phyloP scores from a whole-genome alignment of 495 filamentous ascomycete genomes.

The Sordaria brevicollis region DNA sequence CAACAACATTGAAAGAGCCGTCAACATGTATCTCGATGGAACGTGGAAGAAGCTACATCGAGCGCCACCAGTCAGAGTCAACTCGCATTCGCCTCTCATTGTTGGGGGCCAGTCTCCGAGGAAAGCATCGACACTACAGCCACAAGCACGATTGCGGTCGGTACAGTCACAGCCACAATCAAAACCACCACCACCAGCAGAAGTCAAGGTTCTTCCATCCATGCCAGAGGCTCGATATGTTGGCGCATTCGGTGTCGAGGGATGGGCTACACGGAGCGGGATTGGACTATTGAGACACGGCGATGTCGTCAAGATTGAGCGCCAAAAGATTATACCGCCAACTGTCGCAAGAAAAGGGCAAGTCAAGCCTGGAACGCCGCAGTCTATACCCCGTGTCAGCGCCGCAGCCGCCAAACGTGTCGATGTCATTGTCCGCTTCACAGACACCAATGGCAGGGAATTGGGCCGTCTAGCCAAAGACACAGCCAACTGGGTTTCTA shows the following conservation, averaged over 20 bases:
- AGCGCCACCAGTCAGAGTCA: conserved; percentile 3
- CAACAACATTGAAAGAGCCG: conserved; percentile 53
- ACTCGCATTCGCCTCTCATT: background rate
- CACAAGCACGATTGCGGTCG: background rate
- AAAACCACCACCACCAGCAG: background rate
- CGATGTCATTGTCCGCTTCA: conserved; percentile 93
- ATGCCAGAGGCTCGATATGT: conserved; percentile 66
- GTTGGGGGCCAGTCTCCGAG: background rate
- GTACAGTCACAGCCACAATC: background rate
- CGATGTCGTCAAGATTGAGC: conserved; percentile 74
- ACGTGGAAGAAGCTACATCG: conserved; percentile 60
- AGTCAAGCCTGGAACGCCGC: conserved; percentile 20
- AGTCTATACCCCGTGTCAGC: conserved; percentile 23
- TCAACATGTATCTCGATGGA: conserved; percentile 87
- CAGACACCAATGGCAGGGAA: conserved; percentile 67
- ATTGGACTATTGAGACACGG: conserved; percentile 60
- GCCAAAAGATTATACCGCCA: conserved; percentile 60
- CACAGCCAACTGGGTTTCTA: conserved; percentile 86
- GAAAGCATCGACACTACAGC: background rate
- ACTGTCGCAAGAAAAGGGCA: conserved; percentile 43
- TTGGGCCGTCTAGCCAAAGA: conserved; percentile 85
- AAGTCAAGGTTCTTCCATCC: background rate
- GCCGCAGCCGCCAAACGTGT: conserved; percentile 43
- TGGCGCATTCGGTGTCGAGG: conserved; percentile 83
- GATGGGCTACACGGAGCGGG: conserved; percentile 88